These are phyloP conservation scores for Haematococcus lacustris DNA, from an alignment of 139 green algal species.

Conservation along the genomic window DNA sequence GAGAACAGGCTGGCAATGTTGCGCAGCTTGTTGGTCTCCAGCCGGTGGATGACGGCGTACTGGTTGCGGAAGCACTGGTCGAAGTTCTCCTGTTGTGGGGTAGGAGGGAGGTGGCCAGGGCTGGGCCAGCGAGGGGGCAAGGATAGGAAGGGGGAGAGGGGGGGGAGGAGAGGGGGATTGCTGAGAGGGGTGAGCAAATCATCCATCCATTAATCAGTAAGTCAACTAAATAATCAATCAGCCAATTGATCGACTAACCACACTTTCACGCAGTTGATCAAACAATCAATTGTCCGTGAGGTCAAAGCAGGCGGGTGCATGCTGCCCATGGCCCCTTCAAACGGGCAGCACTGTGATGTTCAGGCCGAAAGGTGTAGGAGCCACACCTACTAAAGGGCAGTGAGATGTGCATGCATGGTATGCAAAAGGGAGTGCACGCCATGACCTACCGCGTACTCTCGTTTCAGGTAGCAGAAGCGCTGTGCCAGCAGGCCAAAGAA, in stretches of 20 bases:
- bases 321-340: background rate
- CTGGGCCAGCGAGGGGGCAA: background rate
- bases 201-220: background rate
- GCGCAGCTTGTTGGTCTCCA: constrained; percentile 99
- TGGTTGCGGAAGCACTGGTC: constrained; percentile 87
- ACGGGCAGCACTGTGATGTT: background rate
- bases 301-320: no score
- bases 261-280: background rate
- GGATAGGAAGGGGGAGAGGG: background rate
- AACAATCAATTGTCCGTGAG: constrained; percentile 1
- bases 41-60: constrained; percentile 91
- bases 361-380: no score
- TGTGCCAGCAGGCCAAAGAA: constrained; percentile 94
- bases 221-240: background rate
- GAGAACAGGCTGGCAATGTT: constrained; percentile 96
- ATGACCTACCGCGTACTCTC: constrained; percentile 49
- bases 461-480: constrained; percentile 80
- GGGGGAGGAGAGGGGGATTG: background rate
- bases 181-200: background rate
- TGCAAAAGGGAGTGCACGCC: background rate
- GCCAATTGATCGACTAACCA: background rate
- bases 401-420: background rate
- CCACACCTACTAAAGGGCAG: background rate
- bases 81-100: constrained; percentile 60
- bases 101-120: no score